Percentiles rank a stretch among this genome's conserved stretches.
Conservation (phyloP, 129 eudicot genomes). For the Flaveria robusta region DNA sequence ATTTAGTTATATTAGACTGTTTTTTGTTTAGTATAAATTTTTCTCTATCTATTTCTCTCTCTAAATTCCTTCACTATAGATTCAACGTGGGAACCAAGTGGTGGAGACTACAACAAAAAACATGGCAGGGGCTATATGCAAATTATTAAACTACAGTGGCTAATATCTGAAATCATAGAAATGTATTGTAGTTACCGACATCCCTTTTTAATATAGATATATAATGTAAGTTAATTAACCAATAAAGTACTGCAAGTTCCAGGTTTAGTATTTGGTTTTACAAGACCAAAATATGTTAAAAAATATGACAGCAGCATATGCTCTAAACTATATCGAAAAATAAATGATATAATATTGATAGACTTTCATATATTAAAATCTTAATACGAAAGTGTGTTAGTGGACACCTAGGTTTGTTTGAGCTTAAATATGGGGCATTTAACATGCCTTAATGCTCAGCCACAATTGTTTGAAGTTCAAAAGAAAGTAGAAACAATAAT, state of each 20-base stretch:
- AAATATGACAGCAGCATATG: not conserved
- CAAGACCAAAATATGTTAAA: not conserved
- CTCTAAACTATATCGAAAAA: not conserved
- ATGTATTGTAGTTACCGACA: too few species aligned
- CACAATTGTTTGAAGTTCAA: not conserved
- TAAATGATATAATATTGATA: not conserved
- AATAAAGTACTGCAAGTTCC: not conserved
- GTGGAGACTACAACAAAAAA: too few species aligned
- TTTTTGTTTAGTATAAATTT: too few species aligned
- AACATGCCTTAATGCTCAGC: not conserved
- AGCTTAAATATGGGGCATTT: slow-evolving; percentile 3
- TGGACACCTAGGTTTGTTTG: not conserved
- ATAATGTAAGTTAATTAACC: not conserved
- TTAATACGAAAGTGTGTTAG: not conserved
- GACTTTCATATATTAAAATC: not conserved
- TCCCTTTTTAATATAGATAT: too few species aligned
- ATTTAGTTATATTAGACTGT: too few species aligned
- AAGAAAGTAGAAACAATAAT: not conserved
- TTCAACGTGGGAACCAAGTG: too few species aligned
- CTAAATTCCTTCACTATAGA: too few species aligned
- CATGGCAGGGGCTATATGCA: too few species aligned
- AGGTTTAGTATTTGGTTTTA: not conserved
- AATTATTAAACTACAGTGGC: too few species aligned
- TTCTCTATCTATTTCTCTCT: too few species aligned
- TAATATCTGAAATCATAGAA: too few species aligned